Evolutionary conservation across 108 stramenopile genomes (phyloP).

Genomic region (Nannochloropsis salina): DNA sequence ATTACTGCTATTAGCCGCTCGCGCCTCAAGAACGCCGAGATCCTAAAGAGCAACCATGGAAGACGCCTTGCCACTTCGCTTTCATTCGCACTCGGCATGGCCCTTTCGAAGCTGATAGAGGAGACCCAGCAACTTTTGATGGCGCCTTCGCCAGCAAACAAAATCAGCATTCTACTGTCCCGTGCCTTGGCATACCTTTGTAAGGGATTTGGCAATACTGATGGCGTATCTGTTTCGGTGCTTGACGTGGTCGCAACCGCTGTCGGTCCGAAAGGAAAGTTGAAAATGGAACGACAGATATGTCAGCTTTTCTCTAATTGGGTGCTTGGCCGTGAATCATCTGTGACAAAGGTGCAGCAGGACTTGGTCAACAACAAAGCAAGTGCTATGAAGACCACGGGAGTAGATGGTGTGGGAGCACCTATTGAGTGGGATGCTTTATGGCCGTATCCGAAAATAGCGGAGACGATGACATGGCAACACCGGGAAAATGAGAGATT

Average conservation of each 20-base stretch:
- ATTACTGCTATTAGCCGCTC: too few species aligned
- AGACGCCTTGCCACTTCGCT: not conserved
- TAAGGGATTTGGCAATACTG: too few species aligned
- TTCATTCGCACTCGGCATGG: not conserved
- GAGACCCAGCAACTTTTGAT: too few species aligned
- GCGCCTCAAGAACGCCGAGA: not conserved
- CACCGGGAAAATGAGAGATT: not conserved
- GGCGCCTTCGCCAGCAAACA: not conserved
- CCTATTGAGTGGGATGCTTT: not conserved
- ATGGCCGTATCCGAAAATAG: not conserved
- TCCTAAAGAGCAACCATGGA: not conserved
- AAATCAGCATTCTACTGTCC: not conserved
- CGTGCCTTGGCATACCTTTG: slow-evolving; percentile 4
- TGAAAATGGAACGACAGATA: not conserved
- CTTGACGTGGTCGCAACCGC: not conserved
- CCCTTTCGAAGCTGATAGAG: not conserved
- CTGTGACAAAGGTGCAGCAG: not conserved
- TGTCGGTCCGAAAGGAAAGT: not conserved
- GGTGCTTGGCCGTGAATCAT: not conserved
- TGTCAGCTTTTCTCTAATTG: not conserved
- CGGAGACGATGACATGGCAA: not conserved
- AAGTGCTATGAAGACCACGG: not conserved
- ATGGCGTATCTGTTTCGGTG: not conserved
- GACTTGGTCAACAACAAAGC: not conserved
- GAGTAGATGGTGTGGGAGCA: not conserved